Evolutionary conservation across 176 grass and related monocot genomes (phyloP).

Genomic region (Oryza meridionalis): DNA sequence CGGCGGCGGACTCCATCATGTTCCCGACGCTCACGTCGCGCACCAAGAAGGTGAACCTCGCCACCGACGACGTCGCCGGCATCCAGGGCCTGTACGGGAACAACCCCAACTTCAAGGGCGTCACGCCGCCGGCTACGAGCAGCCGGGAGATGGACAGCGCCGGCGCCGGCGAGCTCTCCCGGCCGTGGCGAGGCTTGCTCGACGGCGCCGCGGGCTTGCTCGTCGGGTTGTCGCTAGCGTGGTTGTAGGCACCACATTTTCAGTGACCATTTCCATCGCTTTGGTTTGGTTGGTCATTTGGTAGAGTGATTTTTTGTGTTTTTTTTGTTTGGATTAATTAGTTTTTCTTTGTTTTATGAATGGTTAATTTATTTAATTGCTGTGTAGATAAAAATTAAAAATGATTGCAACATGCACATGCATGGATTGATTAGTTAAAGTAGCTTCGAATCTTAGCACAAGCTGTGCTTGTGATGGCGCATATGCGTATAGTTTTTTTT

Average conservation of each 20-base stretch:
- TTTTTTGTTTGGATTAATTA: not conserved
- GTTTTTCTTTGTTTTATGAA: not conserved
- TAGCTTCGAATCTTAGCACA: not conserved
- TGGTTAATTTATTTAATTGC: not conserved
- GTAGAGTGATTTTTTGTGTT: too few species aligned
- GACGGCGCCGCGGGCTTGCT: constrained; percentile 27
- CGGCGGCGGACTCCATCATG: constrained; percentile 66
- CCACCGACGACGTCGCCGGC: constrained; percentile 63
- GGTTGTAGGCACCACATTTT: not conserved
- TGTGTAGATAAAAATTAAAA: not conserved
- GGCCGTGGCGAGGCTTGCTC: not conserved
- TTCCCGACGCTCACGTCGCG: constrained; percentile 69
- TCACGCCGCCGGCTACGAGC: constrained; percentile 36
- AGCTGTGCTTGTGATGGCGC: not conserved
- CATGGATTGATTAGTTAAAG: not conserved
- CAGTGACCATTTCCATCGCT: constrained; percentile 1
- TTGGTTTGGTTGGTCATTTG: not conserved
- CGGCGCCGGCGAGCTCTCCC: not conserved
- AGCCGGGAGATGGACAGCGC: constrained; percentile 61
- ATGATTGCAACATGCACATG: too few species aligned
- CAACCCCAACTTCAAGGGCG: constrained; percentile 78
- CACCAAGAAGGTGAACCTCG: constrained; percentile 73
- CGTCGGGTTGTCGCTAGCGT: constrained; percentile 12
- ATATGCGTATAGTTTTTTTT: too few species aligned
- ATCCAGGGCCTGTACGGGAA: constrained; percentile 79